Percentiles rank a stretch among this genome's conserved stretches.
These are phyloP conservation scores for Melanopsichium pennsylvanicum DNA, from an alignment of 1,284 basidiomycete genomes.

Conservation along the genomic window DNA sequence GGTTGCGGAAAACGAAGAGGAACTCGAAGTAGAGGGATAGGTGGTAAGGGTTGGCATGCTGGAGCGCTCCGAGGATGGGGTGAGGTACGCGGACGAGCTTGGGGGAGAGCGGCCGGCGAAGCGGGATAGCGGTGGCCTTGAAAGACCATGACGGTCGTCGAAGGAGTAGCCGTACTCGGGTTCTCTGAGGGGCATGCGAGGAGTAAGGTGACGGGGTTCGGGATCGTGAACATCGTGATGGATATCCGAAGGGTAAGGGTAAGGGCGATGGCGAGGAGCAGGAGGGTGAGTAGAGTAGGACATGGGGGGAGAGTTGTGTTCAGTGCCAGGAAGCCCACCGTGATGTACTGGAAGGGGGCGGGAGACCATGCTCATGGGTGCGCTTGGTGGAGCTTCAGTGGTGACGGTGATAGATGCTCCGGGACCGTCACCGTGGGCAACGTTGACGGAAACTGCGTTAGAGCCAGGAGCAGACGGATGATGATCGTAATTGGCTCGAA, in stretches of 20 bases:
- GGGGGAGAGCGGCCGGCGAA: conserved; percentile 20
- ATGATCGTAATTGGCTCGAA: conserved; percentile 9
- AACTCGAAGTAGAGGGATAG: conserved; percentile 20
- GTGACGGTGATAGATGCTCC: conserved; percentile 20
- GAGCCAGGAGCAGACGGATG: conserved; percentile 9
- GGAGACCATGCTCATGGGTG: conserved; percentile 12
- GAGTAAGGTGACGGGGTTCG: conserved; percentile 12
- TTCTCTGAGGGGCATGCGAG: conserved; percentile 20
- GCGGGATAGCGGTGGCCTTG: conserved; percentile 17
- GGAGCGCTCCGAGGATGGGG: conserved; percentile 31
- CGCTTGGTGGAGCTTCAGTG: conserved; percentile 7
- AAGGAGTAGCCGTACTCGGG: conserved; percentile 24
- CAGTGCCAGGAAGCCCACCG: neutral
- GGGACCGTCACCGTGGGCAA: conserved; percentile 33
- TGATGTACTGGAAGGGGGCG: too few relatives aligned
- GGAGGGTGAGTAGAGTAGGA: conserved; percentile 8
- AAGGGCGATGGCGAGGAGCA: conserved; percentile 21
- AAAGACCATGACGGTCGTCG: conserved; percentile 13
- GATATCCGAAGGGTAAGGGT: conserved; percentile 12
- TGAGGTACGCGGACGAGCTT: conserved; percentile 16
- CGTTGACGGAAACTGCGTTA: conserved; percentile 13
- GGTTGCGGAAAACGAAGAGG: conserved; percentile 14
- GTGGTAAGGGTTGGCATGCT: conserved; percentile 20
- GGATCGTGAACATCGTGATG: conserved; percentile 18
- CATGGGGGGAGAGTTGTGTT: conserved; percentile 19